Evolutionary conservation across 1,139 yeast species (phyloP), one percentile per base, ranked within the genome.

Genomic region (Taphrina pruni): DNA sequence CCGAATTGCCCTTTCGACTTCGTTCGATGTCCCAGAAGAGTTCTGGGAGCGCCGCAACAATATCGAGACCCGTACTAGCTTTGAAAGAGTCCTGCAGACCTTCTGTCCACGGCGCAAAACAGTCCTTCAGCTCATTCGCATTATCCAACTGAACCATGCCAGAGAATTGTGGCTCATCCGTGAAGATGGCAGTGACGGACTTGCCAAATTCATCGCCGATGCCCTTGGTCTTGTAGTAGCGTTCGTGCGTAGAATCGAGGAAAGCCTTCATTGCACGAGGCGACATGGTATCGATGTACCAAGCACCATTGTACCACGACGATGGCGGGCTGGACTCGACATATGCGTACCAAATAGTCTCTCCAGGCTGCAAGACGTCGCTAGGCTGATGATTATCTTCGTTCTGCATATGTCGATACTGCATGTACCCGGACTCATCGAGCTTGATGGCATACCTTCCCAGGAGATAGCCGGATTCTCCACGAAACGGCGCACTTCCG

Each of bases 261-360:
- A 64, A 64, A 8, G 60, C 60, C 39, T 54, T 26, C 48, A 64
- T 64, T 9, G 67, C 67, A 17, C 52, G 45, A 4, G 55, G 46
- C 32, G 60, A 54, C 56, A 64, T 48, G 32, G 67, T 64, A 21
- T 64, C 67, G 39, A 64, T 17, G 32, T 64, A 64, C 67, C 67
- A 64, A 11, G 67, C 58, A 21, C 55, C 67, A 14, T 64, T 64
- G 61, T 36, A 64, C 67, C 67, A 64, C 17, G 60, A 57, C 9
- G 67, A 56, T 20, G 51, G 17, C 12, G 60, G 54, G 11, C 45
- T 55, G 21, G 67, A 54, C 46, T 64, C 67, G 14, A 35, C 61
- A 55, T 64, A 64, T 20, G 67, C 67, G 54, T 64, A 64, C 67
- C 67, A 64, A 51, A 64, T 38, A 3, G 38, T 32, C 56, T 64